These are phyloP conservation scores for Aureobasidium sp. DNA, from an alignment of 2,329 filamentous ascomycete genomes.

Conservation along the genomic window DNA sequence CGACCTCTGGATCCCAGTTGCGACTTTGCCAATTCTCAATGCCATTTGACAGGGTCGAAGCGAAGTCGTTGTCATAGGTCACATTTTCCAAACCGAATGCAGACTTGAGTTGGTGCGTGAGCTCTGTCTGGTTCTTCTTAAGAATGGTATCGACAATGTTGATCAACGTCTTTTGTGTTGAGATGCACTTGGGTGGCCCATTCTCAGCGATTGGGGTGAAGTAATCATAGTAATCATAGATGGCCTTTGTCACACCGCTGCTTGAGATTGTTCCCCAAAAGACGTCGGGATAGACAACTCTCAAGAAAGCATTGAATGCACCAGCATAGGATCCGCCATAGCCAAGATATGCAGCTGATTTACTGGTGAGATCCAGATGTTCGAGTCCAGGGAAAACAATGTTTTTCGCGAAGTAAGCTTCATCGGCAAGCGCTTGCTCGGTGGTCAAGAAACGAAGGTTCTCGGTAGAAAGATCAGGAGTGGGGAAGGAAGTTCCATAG, in stretches of 20 bases:
- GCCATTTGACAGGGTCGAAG: neutral
- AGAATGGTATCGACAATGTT: conserved; percentile 55
- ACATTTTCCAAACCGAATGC: conserved; percentile 46
- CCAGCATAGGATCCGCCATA: conserved; percentile 85
- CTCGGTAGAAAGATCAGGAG: conserved; percentile 56
- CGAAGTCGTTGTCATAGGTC: conserved; percentile 25
- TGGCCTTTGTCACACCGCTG: conserved; percentile 66
- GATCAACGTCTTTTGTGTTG: conserved; percentile 54
- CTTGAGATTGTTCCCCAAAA: conserved; percentile 69
- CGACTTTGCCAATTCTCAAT: conserved; percentile 45
- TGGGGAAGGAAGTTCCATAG: conserved; percentile 71
- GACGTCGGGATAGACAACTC: conserved; percentile 67
- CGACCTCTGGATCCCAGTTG: conserved; percentile 54
- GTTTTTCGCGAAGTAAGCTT: conserved; percentile 70
- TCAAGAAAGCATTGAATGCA: conserved; percentile 67
- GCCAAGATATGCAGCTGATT: conserved; percentile 62
- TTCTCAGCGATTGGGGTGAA: conserved; percentile 52
- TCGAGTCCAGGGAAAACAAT: conserved; percentile 65
- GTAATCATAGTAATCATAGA: conserved; percentile 68
- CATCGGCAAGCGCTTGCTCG: conserved; percentile 74
- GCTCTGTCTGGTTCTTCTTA: conserved; percentile 37
- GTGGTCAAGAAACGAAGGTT: conserved; percentile 77
- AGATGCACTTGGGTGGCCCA: conserved; percentile 56
- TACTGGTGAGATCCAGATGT: conserved; percentile 57
- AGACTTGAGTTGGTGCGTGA: conserved; percentile 42